phyloP scores from a whole-genome alignment of 1,284 basidiomycete species.

The Ceratobasidium sp. region DNA sequence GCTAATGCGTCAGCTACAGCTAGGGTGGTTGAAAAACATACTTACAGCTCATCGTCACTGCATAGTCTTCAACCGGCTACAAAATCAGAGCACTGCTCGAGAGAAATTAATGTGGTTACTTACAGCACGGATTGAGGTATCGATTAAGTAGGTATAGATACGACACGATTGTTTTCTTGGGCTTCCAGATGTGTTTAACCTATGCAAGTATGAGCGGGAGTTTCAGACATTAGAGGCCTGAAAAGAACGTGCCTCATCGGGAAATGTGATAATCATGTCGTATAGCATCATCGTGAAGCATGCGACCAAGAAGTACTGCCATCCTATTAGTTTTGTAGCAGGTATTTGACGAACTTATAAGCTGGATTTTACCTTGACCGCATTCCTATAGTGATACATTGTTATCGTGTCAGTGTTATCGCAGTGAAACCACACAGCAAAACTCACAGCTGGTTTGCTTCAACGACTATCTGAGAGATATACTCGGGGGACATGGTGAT shows the following conservation, averaged over 20 bases:
- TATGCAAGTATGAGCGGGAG: not conserved
- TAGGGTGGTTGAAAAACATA: too few species aligned
- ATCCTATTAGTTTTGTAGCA: not conserved
- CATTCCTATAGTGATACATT: not conserved
- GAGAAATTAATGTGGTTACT: not conserved
- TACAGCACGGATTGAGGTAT: constrained; percentile 19
- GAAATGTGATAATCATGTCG: constrained; percentile 40
- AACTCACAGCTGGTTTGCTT: constrained; percentile 16
- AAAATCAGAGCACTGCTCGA: not conserved
- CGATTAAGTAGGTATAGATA: constrained; percentile 16
- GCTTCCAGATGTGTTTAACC: constrained; percentile 21
- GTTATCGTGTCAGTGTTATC: not conserved
- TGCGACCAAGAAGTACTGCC: constrained; percentile 17
- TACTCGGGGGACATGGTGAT: not conserved
- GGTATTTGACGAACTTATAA: not conserved
- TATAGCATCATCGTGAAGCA: constrained; percentile 36
- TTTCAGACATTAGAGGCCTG: not conserved
- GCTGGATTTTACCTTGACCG: constrained; percentile 16
- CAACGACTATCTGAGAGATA: not conserved
- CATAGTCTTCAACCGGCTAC: not conserved
- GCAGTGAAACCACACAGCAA: not conserved
- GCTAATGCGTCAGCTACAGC: not conserved
- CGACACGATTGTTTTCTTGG: constrained; percentile 17
- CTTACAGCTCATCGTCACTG: constrained; percentile 14
- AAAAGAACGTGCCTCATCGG: constrained; percentile 22